Conservation (phyloP, 306 rosid genomes). For the Glycine soja region DNA sequence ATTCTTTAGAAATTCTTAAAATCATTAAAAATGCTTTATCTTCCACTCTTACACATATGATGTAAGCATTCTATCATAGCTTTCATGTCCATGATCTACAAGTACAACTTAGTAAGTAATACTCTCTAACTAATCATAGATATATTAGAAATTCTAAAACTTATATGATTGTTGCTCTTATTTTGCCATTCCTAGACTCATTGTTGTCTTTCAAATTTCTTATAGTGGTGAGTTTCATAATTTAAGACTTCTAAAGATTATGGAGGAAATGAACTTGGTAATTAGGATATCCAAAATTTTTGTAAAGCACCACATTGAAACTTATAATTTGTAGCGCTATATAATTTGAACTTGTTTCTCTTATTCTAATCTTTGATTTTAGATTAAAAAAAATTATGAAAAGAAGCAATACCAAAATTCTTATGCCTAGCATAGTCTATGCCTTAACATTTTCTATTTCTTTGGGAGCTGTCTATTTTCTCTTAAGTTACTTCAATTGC, state of each 20-base stretch:
- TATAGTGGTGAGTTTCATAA: neutral
- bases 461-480: neutral
- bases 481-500: neutral
- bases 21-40: neutral
- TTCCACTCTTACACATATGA: neutral
- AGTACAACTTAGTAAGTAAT: neutral
- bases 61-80: slow-evolving; percentile 7
- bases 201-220: neutral
- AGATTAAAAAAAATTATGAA: no score
- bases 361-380: neutral
- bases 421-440: neutral
- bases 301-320: neutral
- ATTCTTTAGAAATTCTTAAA: neutral
- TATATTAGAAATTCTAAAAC: neutral
- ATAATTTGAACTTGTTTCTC: neutral
- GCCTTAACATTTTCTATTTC: slow-evolving; percentile 4
- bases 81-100: neutral
- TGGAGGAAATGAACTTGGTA: neutral
- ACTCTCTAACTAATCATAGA: neutral
- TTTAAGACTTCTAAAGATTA: neutral
- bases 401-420: neutral
- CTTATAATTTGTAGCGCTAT: neutral
- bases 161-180: slow-evolving; percentile 13
- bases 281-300: slow-evolving; percentile 18
- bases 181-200: slow-evolving; percentile 12